Evolutionary conservation across 2,329 filamentous ascomycete genomes (phyloP).

Genomic region (Ophiostoma quercus): DNA sequence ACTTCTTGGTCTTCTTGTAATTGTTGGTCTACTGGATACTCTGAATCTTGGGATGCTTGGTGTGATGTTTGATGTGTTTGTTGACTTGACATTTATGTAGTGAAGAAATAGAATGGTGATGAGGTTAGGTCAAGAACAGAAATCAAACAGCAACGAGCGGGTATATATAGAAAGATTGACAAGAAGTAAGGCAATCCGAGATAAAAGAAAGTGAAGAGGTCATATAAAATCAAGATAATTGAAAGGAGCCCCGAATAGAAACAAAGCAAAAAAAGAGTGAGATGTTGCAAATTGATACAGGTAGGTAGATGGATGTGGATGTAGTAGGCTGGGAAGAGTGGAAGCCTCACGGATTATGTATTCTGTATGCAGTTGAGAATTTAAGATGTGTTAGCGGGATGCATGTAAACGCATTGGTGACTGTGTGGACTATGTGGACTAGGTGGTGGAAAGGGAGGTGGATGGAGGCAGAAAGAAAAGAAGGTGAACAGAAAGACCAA

Average conservation of each 20-base stretch:
- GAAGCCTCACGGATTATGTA: slow-evolving; percentile 20
- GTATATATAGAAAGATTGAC: not conserved
- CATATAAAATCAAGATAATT: not conserved
- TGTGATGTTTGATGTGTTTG: slow-evolving; percentile 15
- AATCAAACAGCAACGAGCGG: not conserved
- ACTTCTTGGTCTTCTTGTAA: not conserved
- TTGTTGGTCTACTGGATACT: not conserved
- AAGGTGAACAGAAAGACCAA: not conserved
- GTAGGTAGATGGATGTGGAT: slow-evolving; percentile 15
- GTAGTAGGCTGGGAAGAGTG: slow-evolving; percentile 9
- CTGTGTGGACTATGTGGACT: not conserved
- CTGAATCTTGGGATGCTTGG: slow-evolving; percentile 6
- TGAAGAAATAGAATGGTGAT: not conserved
- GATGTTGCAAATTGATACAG: slow-evolving; percentile 12
- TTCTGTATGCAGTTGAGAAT: slow-evolving; percentile 19
- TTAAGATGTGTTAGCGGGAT: slow-evolving; percentile 21
- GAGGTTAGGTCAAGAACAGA: not conserved
- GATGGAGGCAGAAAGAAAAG: not conserved
- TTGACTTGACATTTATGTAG: slow-evolving; percentile 21
- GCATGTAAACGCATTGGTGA: slow-evolving; percentile 20
- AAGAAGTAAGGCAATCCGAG: not conserved
- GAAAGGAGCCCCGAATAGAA: not conserved
- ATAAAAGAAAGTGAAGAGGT: not conserved
- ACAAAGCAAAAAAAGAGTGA: not conserved
- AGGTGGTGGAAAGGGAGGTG: not conserved